Evolutionary conservation across 2,329 filamentous ascomycete genomes (phyloP).

Genomic region (Gnomoniopsis smithogilvyi): DNA sequence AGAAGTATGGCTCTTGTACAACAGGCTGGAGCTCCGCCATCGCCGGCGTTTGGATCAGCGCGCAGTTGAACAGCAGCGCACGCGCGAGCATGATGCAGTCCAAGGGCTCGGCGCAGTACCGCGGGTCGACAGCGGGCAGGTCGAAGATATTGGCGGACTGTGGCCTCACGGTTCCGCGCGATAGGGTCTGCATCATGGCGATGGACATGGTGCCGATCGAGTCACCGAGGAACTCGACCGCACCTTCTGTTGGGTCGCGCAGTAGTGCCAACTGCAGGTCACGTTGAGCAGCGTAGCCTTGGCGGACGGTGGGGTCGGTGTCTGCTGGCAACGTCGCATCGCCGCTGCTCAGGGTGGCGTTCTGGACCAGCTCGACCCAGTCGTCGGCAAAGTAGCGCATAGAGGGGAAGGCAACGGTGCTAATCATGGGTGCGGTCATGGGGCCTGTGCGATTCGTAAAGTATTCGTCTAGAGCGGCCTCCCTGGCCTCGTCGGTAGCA

Average conservation of each 20-base stretch:
- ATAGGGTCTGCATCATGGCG: slow-evolving; percentile 22
- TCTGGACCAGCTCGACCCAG: slow-evolving; percentile 17
- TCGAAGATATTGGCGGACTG: slow-evolving; percentile 42
- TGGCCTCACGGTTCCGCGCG: slow-evolving; percentile 46
- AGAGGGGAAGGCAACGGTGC: slow-evolving; percentile 23
- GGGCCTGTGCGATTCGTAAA: slow-evolving; percentile 23
- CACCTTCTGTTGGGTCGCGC: slow-evolving; percentile 28
- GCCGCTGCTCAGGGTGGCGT: slow-evolving; percentile 3
- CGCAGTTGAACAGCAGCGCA: slow-evolving; percentile 41
- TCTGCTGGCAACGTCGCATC: slow-evolving; percentile 13
- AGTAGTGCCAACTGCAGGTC: slow-evolving; percentile 32
- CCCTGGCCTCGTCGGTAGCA: slow-evolving; percentile 11
- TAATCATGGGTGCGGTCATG: slow-evolving; percentile 24
- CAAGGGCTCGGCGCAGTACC: slow-evolving; percentile 42
- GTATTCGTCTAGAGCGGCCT: slow-evolving; percentile 19
- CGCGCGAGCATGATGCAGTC: slow-evolving; percentile 46
- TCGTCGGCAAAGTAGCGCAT: slow-evolving; percentile 19
- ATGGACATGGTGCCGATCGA: slow-evolving; percentile 23
- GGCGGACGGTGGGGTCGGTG: slow-evolving; percentile 17
- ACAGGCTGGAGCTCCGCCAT: slow-evolving; percentile 21
- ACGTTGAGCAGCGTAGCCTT: slow-evolving; percentile 22
- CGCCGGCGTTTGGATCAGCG: slow-evolving; percentile 23
- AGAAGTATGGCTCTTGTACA: slow-evolving; percentile 36
- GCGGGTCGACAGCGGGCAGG: slow-evolving; percentile 48
- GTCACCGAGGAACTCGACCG: slow-evolving; percentile 27